Evolutionary conservation across 306 rosid genomes (phyloP).

Genomic region (Sicyos baderoa): DNA sequence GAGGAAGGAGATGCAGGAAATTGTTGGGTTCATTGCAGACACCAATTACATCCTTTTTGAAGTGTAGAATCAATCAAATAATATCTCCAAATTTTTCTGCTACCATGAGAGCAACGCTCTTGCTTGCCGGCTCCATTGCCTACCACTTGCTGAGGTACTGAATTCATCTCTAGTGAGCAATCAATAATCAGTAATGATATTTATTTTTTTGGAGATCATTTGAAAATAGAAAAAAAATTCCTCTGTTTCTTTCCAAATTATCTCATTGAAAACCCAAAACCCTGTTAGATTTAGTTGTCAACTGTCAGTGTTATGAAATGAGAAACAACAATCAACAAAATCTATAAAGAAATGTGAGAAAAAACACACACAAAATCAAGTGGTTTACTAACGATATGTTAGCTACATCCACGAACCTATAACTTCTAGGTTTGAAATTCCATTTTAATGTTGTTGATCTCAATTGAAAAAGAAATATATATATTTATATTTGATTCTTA

Average conservation of each 20-base stretch:
- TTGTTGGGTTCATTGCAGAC: slow-evolving; percentile 62
- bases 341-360: no score
- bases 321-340: no score
- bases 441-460: no score
- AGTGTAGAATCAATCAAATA: slow-evolving; percentile 20
- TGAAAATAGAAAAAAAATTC: no score
- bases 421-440: no score
- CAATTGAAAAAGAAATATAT: no score
- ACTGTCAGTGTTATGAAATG: no score
- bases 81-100: neutral
- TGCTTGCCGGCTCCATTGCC: neutral
- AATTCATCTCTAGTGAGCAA: neutral
- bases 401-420: no score
- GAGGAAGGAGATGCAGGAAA: slow-evolving; percentile 46
- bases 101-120: neutral
- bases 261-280: neutral
- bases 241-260: neutral
- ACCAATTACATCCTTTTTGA: slow-evolving; percentile 59
- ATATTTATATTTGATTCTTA: no score
- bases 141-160: neutral
- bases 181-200: neutral
- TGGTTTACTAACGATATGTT: no score
- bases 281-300: no score
- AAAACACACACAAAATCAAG: no score
- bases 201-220: neutral